Evolutionary conservation across 208 protist species (phyloP).

Genomic region (Leishmania arabica): DNA sequence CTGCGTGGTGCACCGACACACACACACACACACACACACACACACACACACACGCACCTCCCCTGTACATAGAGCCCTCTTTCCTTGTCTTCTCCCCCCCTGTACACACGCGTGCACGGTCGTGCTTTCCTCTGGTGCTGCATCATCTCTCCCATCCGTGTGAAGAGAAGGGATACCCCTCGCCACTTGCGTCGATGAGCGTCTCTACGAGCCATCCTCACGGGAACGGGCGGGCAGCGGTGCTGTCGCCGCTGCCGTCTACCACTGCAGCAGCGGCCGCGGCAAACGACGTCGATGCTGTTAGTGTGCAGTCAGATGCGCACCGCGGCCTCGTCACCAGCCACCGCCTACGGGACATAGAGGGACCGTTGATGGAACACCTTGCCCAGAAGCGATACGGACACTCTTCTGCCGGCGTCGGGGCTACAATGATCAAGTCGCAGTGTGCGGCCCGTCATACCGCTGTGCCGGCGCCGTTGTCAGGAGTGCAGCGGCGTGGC

Average conservation of each 20-base stretch:
- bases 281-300: not conserved
- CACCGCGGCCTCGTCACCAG: slow-evolving; percentile 56
- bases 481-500: slow-evolving; percentile 3
- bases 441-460: not conserved
- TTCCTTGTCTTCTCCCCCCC: not conserved
- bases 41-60: not conserved
- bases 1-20: not conserved
- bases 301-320: slow-evolving; percentile 14
- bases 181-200: not conserved
- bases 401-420: not conserved
- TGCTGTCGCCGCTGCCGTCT: not conserved
- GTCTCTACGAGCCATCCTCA: not conserved
- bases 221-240: not conserved
- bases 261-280: not conserved
- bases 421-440: not conserved
- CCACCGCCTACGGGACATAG: slow-evolving; percentile 76
- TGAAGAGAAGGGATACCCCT: not conserved
- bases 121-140: not conserved
- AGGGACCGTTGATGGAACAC: slow-evolving; percentile 53
- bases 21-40: not conserved
- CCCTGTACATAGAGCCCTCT: slow-evolving; percentile 1
- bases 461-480: not conserved
- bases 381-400: slow-evolving; percentile 56
- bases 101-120: not conserved
- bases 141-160: not conserved